phyloP scores from a whole-genome alignment of 306 rosid genomes.

The Vigna mungo region DNA sequence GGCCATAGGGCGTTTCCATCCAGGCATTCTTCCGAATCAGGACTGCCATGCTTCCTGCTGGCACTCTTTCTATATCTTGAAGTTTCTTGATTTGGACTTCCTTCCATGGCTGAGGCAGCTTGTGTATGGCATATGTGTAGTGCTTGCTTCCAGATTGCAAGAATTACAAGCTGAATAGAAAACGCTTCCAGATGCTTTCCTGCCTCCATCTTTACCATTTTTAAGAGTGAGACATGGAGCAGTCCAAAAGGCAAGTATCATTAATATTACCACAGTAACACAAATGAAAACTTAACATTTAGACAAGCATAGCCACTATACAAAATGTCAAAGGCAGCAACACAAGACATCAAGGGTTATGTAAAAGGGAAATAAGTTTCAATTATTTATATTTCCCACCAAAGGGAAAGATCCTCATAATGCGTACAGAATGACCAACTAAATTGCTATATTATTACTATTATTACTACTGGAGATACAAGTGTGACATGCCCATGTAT shows the following conservation, averaged over 20 bases:
- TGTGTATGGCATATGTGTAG: conserved; percentile 96
- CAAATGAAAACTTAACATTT: conserved; percentile 28
- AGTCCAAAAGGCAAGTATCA: conserved; percentile 24
- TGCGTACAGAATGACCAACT: conserved; percentile 35
- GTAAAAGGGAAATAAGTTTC: conserved; percentile 16
- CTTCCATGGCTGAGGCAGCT: conserved; percentile 99
- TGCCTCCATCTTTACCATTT: conserved; percentile 58
- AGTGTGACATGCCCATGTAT: too few relatives aligned
- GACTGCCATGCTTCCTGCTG: conserved; percentile 65
- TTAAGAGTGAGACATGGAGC: conserved; percentile 13
- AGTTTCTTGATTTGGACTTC: conserved; percentile 87
- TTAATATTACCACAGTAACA: background rate
- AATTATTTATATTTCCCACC: conserved; percentile 32
- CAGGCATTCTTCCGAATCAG: conserved; percentile 64
- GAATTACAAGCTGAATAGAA: conserved; percentile 95
- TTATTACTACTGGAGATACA: too few relatives aligned
- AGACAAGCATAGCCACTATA: conserved; percentile 21
- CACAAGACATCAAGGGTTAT: conserved; percentile 14
- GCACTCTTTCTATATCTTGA: conserved; percentile 70
- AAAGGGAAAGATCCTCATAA: conserved; percentile 36
- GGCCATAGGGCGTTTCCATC: conserved; percentile 60
- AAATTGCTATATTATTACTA: conserved; percentile 8
- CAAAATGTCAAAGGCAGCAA: conserved; percentile 31
- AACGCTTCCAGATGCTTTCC: conserved; percentile 89
- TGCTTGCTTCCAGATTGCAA: conserved; percentile 99